Evolutionary conservation across 768 basidiomycete species (phyloP).

Genomic region (Russula foetens): DNA sequence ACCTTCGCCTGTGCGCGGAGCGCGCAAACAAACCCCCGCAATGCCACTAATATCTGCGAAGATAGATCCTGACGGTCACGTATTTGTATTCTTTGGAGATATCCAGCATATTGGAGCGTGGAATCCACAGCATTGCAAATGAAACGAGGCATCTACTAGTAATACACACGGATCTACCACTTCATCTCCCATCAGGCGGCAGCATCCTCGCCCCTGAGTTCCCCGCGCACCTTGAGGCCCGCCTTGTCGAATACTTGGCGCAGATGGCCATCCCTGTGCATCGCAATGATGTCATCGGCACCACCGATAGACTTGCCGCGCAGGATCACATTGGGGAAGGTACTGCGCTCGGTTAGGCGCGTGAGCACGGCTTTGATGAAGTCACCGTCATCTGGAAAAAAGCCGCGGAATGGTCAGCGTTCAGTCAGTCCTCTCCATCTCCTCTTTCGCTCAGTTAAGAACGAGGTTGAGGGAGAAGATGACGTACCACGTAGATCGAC

Average conservation of each 20-base stretch:
- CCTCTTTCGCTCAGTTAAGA: background rate
- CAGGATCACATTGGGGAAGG: slow-evolving; percentile 71
- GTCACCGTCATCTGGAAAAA: slow-evolving; percentile 44
- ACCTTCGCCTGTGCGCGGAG: too few species aligned
- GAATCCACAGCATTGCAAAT: too few species aligned
- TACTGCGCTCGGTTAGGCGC: slow-evolving; percentile 56
- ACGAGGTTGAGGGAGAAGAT: background rate
- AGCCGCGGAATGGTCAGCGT: too few species aligned
- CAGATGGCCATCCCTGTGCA: slow-evolving; percentile 45
- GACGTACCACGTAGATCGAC: slow-evolving; percentile 60
- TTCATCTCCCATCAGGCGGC: background rate
- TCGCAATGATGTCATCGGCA: slow-evolving; percentile 45
- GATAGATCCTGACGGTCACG: too few species aligned
- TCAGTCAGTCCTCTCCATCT: too few species aligned
- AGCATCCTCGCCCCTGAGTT: background rate
- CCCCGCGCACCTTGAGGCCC: slow-evolving; percentile 28
- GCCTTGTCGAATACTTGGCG: slow-evolving; percentile 38
- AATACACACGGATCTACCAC: background rate
- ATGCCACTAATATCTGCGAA: too few species aligned
- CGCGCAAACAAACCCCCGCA: too few species aligned
- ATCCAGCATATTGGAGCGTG: too few species aligned
- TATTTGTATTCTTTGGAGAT: too few species aligned
- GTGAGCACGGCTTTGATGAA: slow-evolving; percentile 58
- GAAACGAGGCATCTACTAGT: background rate
- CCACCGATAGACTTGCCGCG: slow-evolving; percentile 59